phyloP scores from a whole-genome alignment of 129 eudicot genomes.

The Lonicera japonica region DNA sequence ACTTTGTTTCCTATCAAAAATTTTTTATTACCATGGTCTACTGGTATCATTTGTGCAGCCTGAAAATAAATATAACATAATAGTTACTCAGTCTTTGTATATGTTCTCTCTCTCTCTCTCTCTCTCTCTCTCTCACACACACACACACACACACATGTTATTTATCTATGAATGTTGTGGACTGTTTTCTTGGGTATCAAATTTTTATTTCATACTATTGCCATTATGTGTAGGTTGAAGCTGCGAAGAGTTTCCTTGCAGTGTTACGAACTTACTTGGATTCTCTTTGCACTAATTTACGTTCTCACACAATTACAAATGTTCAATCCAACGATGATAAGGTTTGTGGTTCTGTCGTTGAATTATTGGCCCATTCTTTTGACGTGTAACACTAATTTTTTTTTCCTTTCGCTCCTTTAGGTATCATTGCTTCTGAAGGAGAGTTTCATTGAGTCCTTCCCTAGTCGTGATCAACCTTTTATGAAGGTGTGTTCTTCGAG shows the following conservation, averaged over 20 bases:
- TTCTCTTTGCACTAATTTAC: slow-evolving; percentile 77
- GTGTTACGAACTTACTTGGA: slow-evolving; percentile 77
- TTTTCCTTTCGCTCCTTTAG: slow-evolving; percentile 27
- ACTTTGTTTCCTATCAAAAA: too few relatives aligned
- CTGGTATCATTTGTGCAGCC: neutral
- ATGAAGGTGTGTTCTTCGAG: slow-evolving; percentile 53
- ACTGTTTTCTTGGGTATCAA: slow-evolving; percentile 5
- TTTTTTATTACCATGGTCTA: too few relatives aligned
- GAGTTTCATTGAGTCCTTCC: slow-evolving; percentile 95
- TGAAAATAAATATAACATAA: neutral
- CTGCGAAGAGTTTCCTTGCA: slow-evolving; percentile 77
- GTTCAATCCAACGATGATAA: slow-evolving; percentile 97
- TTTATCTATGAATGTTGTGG: neutral
- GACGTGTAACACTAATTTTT: too few relatives aligned
- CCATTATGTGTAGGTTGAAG: slow-evolving; percentile 56
- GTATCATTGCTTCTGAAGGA: slow-evolving; percentile 93
- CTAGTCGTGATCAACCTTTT: slow-evolving; percentile 82
- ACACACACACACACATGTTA: neutral
- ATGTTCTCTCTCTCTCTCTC: neutral
- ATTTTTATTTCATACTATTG: slow-evolving; percentile 12
- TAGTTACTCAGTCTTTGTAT: neutral
- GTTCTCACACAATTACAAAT: slow-evolving; percentile 96
- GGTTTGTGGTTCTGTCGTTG: slow-evolving; percentile 27
- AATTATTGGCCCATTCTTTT: too few relatives aligned
- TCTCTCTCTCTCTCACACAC: too few relatives aligned